Evolutionary conservation across 2,329 filamentous ascomycete genomes (phyloP), one percentile per base, ranked within the genome.

Genomic region (Periconia digitata): DNA sequence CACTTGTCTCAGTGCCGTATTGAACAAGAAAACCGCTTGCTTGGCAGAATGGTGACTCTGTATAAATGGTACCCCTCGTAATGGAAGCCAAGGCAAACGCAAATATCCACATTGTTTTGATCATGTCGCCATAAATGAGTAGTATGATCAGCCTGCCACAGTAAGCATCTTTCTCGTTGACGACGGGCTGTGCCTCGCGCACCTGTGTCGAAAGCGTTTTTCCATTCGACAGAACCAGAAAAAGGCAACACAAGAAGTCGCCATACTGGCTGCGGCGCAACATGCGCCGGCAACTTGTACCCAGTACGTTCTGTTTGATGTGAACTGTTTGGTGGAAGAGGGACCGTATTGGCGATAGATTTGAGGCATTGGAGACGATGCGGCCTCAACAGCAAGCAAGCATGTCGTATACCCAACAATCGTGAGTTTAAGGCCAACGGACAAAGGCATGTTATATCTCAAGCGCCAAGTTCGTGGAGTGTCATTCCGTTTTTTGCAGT

Each of bases 201-300:
- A 85, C 84, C 86, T 83, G 66, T 91, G 86, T 39, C 88, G 82
- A 67, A 91, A 92, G 54, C 80, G 84, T 61, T 86, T 80, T 56
- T 83, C 79, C 85, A 91, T 91, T 53, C 83, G 79, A 48, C 82
- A 74, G 63, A 92, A 90, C 84, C 85, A 90, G 71, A 86, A 87
- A 35, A 86, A 79, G 2, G 84, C 78, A 23, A 81, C 63, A 6
- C 83, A 58, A 0, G 79, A 80, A 10, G 81, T 76, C 3, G 78
- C 44, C 24, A 89, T 72, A 58, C 85, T 89, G 54, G 84, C 50
- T 1, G 74, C 56, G 1, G 74, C 69, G 39, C 65, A 71, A 8
- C 60, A 58, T 2, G 66, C 55, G 8, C 69, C 68, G 15, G 68
- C 53, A 21, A 71, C 50, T 42, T 70, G 69, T n/a, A 76, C 55